A percentile compares a stretch with the other conserved stretches of the same genome.
phyloP scores from a whole-genome alignment of 1,284 basidiomycete genomes.

The Stygiomarasmius scandens region DNA sequence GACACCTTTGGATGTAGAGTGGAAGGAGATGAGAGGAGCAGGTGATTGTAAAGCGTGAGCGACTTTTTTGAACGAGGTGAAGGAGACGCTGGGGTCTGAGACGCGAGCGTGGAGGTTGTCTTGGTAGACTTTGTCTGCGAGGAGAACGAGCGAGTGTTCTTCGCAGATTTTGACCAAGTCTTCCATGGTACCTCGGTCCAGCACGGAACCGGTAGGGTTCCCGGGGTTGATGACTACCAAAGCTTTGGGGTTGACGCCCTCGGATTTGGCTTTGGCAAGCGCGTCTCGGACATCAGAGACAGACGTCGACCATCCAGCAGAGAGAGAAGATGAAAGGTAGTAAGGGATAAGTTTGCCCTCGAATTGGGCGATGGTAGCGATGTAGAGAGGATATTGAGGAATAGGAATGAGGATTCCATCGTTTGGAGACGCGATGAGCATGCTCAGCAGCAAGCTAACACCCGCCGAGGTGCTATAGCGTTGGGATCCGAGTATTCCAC shows the following conservation, averaged over 20 bases:
- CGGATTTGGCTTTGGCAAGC: constrained; percentile 66
- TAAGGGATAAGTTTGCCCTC: constrained; percentile 86
- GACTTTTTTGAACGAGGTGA: constrained; percentile 92
- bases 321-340: constrained; percentile 73
- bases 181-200: constrained; percentile 73
- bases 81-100: no score
- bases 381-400: constrained; percentile 97
- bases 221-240: constrained; percentile 96
- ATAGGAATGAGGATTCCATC: constrained; percentile 93
- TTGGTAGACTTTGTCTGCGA: constrained; percentile 97
- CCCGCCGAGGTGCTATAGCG: constrained; percentile 94
- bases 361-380: constrained; percentile 88
- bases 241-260: constrained; percentile 73
- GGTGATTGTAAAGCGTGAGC: constrained; percentile 64
- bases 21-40: constrained; percentile 88
- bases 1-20: constrained; percentile 95
- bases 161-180: constrained; percentile 82
- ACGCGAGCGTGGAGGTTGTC: constrained; percentile 83
- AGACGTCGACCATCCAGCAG: constrained; percentile 85
- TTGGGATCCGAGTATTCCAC: constrained; percentile 84
- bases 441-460: constrained; percentile 85
- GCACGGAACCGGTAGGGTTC: constrained; percentile 89
- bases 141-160: constrained; percentile 81
- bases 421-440: constrained; percentile 70
- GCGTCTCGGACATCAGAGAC: constrained; percentile 69